Conservation (phyloP, 2,329 filamentous ascomycete genomes). For the Macrophomina pseudophaseolina region DNA sequence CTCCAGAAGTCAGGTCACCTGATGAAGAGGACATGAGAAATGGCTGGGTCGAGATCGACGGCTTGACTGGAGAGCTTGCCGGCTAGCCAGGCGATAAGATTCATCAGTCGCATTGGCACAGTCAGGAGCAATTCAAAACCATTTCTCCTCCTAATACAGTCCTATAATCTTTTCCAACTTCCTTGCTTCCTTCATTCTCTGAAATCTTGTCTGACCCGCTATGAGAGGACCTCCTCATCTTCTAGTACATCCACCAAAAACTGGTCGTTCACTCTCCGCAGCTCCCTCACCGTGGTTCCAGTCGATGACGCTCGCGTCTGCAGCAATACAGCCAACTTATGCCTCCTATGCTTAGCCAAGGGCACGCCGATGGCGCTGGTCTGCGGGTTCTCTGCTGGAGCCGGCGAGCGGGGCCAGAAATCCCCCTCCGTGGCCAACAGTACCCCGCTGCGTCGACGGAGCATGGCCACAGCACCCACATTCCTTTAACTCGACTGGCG, state of each 20-base stretch:
- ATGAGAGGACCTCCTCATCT: neutral
- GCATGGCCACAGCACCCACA: neutral
- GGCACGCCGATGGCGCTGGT: neutral
- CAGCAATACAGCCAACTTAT: neutral
- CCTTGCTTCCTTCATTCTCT: no score
- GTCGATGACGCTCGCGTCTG: neutral
- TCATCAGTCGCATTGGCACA: no score
- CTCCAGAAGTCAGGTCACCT: neutral
- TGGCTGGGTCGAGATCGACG: neutral
- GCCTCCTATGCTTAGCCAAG: neutral
- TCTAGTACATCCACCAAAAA: neutral
- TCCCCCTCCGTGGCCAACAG: neutral
- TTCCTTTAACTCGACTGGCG: neutral
- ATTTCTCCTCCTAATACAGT: neutral
- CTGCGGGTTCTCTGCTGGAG: neutral
- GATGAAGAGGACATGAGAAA: neutral
- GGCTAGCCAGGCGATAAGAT: neutral
- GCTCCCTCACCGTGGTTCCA: neutral
- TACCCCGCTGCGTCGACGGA: neutral
- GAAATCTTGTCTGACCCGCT: no score
- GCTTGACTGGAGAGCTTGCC: neutral
- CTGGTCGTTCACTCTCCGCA: neutral
- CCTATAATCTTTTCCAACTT: neutral
- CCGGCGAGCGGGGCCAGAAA: neutral
- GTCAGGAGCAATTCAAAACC: neutral